Evolutionary conservation across 306 rosid species (phyloP), one percentile per base, ranked within the genome.

Genomic region (Inga leiocalycina): DNA sequence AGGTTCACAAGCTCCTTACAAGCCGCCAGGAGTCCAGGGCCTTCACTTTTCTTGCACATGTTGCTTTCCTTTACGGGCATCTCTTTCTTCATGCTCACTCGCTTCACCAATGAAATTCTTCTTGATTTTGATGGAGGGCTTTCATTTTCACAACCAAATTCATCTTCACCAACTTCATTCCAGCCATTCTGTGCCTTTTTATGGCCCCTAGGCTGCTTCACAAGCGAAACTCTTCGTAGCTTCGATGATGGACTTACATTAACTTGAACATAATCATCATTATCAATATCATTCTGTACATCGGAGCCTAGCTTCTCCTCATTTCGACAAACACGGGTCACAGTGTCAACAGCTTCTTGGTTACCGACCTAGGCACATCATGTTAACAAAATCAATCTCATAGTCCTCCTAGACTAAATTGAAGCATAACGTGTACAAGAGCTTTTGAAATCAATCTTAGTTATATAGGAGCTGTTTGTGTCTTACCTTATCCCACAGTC

Each of bases 401-500:
- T 24, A 62, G 66, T 30, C 14, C 44, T 30, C 14, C 44, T 15
- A 30, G 8, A 74, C 44, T 30, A 19, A 48, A 46, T 2, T 10
- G 43, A 49, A 67, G 17, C 27, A 57, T 76, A 71, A 48, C 64
- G 4, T 30, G 65, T 13, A 30, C 4, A 34, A 12, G 34, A 34
- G 68, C 22, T 10, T 51, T 76, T 19, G 20, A 10, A 22, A 68
- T 9, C 34, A 74, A 67, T 20, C 13, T 19, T 41, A 10, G 32
- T 0, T 35, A 35, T 65, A 45, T 73, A 45, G 44, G 16, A 27
- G 45, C 34, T 9, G 52, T 48, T 14, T 51, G 6, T 19, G 34
- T 32, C 87, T 80, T 75, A 91, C 95, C 93, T 88, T 37, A 71
- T 88, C 92, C 95, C 95, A 91, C 69, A 91, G 79, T 65, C 93